Base-by-base conservation (phyloP, 75 land plant genomes). In the Pinus taeda region DNA sequence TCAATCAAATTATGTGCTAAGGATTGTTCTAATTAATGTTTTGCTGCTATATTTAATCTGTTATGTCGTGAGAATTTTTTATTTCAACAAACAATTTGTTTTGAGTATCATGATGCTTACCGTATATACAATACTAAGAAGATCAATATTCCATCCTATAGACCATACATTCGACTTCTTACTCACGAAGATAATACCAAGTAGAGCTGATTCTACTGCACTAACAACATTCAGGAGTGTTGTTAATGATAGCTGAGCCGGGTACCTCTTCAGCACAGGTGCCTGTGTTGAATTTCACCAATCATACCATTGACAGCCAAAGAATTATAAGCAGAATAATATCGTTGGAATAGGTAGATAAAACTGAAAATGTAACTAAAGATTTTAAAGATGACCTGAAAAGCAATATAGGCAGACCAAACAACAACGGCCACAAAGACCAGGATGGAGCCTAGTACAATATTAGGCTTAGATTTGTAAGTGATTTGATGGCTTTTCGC, bases 211-310 rank as follows among this genome's bases (percentile, higher is more conserved):
- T 76, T 83, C 81, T 9, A 85, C 0, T 9, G 83, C 80, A 56
- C 85, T 57, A 22, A 88, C 57, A 75, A 81, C 65, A 42, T 85
- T 85, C 81, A 83, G 81, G 85, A 87, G 83, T 30, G 88, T 61
- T 21, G 88, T 42, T 15, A 79, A 33, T 12, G 79, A 76, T 33
- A 83, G 26, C 11, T 71, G 83, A 57, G 85, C 85, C 3, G 82
- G 88, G 22, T 79, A 81, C 66, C 22, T 71, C 6, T 65, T 60
- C 20, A 83, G 76, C 14, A 76, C 75, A 36, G 83, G 84, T 36
- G 86, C 90, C 90, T 88, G 83, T 26, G 14, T 49, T 49, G 33
- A 6, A 60, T 29, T 21, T 20, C 8, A 37, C 4, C 55, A 39
- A 39, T 39, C 42, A 6, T 39, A 39, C 42, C 6, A 39, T 39